These are phyloP conservation scores for Aspergillus brunneoviolaceus DNA, from an alignment of 2,329 filamentous ascomycete genomes.

Conservation along the genomic window DNA sequence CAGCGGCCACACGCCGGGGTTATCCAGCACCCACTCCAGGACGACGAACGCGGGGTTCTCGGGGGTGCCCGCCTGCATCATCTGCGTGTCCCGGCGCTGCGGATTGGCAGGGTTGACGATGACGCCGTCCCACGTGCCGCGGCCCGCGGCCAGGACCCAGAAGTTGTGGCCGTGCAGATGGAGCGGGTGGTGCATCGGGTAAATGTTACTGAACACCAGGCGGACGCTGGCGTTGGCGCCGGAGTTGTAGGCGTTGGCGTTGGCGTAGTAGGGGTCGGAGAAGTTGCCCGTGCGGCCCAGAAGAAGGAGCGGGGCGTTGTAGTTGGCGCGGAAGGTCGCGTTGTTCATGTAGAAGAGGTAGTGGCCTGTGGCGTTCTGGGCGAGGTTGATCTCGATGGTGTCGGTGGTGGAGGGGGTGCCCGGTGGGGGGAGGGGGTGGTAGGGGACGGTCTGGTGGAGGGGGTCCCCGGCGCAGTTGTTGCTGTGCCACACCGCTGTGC, in stretches of 20 bases:
- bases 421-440: slow-evolving; percentile 17
- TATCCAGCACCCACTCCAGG: slow-evolving; percentile 45
- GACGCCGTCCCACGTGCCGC: not conserved
- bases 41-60: slow-evolving; percentile 60
- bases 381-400: slow-evolving; percentile 23
- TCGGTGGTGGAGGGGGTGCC: slow-evolving; percentile 19
- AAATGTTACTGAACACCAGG: not conserved
- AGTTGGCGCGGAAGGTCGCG: slow-evolving; percentile 35
- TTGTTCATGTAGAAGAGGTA: slow-evolving; percentile 29
- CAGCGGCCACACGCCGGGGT: slow-evolving; percentile 61
- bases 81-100: slow-evolving; percentile 66
- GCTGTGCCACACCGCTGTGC: not conserved
- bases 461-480: slow-evolving; percentile 12
- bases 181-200: slow-evolving; percentile 6
- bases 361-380: slow-evolving; percentile 23
- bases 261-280: slow-evolving; percentile 21
- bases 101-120: slow-evolving; percentile 40
- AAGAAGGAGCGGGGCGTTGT: slow-evolving; percentile 40
- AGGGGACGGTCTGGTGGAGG: slow-evolving; percentile 23
- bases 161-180: slow-evolving; percentile 14
- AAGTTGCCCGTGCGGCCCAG: slow-evolving; percentile 35
- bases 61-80: slow-evolving; percentile 51
- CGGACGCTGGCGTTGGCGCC: slow-evolving; percentile 1
- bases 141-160: slow-evolving; percentile 4
- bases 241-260: not conserved